Conservation (phyloP, 805 yeast species). For the Maudiozyma saulgeensis region DNA sequence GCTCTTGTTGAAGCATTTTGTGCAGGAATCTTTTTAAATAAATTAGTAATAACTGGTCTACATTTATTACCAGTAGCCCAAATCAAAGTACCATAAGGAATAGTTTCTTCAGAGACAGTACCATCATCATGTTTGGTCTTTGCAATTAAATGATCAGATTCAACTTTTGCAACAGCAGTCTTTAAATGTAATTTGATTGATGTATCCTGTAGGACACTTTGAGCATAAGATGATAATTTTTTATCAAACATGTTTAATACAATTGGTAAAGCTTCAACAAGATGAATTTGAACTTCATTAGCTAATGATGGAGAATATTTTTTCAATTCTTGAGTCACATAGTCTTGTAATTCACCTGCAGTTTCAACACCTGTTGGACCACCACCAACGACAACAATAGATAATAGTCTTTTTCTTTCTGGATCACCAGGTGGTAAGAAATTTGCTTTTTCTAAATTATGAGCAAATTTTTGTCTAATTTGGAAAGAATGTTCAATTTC, state of each 20-base stretch:
- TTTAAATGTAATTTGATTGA: constrained; percentile 70
- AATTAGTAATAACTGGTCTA: constrained; percentile 58
- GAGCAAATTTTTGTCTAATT: constrained; percentile 74
- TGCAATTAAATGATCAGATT: constrained; percentile 60
- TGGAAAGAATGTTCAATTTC: constrained; percentile 80
- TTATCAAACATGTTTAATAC: constrained; percentile 52
- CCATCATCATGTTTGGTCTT: constrained; percentile 68
- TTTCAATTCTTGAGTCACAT: constrained; percentile 80
- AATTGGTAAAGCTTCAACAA: constrained; percentile 85
- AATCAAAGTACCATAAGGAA: constrained; percentile 87
- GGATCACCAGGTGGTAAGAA: constrained; percentile 67
- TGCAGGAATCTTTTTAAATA: constrained; percentile 62
- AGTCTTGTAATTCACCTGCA: constrained; percentile 93
- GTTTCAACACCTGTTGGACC: constrained; percentile 98
- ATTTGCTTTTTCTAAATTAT: constrained; percentile 82
- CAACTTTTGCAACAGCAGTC: constrained; percentile 85
- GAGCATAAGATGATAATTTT: constrained; percentile 36
- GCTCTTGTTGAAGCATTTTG: constrained; percentile 84
- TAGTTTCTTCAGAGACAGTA: constrained; percentile 39
- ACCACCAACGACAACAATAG: constrained; percentile 90
- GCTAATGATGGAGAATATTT: constrained; percentile 85
- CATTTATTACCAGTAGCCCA: constrained; percentile 98
- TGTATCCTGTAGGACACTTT: constrained; percentile 33
- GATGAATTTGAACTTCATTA: constrained; percentile 71
- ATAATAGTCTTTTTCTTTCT: constrained; percentile 77